Percentiles rank a stretch among this genome's conserved stretches.
Conservation (phyloP, 495 filamentous ascomycete species). For the Penicillium cosmopolitanum region DNA sequence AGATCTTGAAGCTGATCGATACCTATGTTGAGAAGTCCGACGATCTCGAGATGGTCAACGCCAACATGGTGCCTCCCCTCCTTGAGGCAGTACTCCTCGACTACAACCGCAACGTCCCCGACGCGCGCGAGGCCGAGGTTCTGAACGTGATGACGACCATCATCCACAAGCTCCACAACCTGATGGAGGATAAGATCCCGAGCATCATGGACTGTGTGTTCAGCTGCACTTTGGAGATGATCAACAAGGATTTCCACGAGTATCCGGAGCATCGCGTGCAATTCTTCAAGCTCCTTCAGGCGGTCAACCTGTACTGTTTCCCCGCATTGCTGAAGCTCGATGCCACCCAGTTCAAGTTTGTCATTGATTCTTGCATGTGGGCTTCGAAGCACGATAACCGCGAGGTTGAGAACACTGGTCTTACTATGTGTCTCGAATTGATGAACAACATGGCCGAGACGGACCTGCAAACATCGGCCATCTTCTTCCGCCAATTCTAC, state of each 20-base stretch:
- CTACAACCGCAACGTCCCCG: conserved; percentile 95
- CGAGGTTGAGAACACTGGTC: conserved; percentile 94
- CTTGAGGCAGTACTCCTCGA: conserved; percentile 93
- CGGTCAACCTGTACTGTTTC: conserved; percentile 97
- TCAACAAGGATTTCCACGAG: conserved; percentile 99
- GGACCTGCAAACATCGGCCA: conserved; percentile 79
- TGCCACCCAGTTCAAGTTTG: conserved; percentile 95
- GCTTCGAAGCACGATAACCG: conserved; percentile 99
- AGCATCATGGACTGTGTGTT: conserved; percentile 99
- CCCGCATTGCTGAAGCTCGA: conserved; percentile 91
- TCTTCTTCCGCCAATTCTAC: conserved; percentile 98
- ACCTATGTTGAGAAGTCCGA: conserved; percentile 98
- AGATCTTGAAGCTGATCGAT: conserved; percentile 97
- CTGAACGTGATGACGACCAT: conserved; percentile 97
- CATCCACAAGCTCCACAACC: conserved; percentile 85
- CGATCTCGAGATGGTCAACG: conserved; percentile 88
- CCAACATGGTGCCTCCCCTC: conserved; percentile 94
- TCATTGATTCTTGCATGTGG: conserved; percentile 99
- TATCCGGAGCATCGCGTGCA: conserved; percentile 98
- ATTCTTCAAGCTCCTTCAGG: conserved; percentile 94
- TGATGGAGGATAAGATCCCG: conserved; percentile 98
- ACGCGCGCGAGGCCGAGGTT: conserved; percentile 95
- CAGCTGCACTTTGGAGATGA: conserved; percentile 98
- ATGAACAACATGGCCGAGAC: conserved; percentile 97
- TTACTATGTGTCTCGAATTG: conserved; percentile 98